These are phyloP conservation scores for Ceratocystis eucalypticola DNA, from an alignment of 2,329 filamentous ascomycete genomes.

Conservation along the genomic window DNA sequence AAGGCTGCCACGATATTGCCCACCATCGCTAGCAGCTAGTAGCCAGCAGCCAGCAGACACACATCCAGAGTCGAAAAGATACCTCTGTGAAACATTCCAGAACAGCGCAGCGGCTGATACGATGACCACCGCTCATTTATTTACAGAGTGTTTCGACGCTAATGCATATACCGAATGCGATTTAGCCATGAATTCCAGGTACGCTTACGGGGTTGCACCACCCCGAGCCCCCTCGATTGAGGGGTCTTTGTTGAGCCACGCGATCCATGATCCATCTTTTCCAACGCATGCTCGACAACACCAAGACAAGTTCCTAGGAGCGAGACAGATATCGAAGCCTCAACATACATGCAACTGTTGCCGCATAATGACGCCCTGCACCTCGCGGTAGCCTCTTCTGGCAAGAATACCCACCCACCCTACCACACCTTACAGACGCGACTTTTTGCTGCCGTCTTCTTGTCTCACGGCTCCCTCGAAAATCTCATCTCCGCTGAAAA, in stretches of 20 bases:
- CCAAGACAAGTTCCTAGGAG: not conserved
- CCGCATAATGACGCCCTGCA: not conserved
- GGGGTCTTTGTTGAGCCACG: not conserved
- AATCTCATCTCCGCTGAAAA: slow-evolving; percentile 15
- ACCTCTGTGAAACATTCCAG: not conserved
- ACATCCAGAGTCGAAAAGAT: too few relatives aligned
- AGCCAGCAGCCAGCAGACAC: not conserved
- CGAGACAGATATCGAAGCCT: not conserved
- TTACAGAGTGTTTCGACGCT: not conserved
- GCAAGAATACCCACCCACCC: not conserved
- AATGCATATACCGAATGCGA: not conserved
- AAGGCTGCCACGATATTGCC: not conserved
- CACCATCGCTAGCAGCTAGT: not conserved
- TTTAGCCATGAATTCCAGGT: not conserved
- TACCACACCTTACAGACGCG: not conserved
- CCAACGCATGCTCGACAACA: not conserved
- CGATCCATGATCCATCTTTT: not conserved
- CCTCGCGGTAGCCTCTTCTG: not conserved
- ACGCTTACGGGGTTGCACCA: not conserved
- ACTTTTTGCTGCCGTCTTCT: not conserved
- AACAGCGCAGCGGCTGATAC: not conserved
- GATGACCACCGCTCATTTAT: not conserved
- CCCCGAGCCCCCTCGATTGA: not conserved
- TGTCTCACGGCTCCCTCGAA: slow-evolving; percentile 12
- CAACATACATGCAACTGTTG: not conserved